Evolutionary conservation across 768 basidiomycete species (phyloP), one percentile per base, ranked within the genome.

Genomic region (Chlorophyllum brunneum): DNA sequence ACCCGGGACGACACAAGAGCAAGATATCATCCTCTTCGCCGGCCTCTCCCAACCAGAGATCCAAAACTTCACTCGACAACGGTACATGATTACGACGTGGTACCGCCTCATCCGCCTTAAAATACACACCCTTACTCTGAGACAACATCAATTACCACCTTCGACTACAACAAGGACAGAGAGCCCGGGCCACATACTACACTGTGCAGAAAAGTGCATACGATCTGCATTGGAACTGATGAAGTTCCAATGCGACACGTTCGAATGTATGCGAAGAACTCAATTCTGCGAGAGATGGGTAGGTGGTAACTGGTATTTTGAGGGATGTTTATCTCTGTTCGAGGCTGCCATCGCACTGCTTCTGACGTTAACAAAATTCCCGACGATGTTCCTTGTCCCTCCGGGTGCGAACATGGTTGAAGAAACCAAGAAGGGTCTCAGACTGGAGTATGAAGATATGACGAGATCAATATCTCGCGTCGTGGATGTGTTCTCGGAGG

Each of bases 301-400:
- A 26, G 51, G 51, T 4, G 42, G 34, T 6, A 52, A 52, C 53
- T 76, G 73, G 72, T 67, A 67, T 48, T 76, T 75, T 55, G 69
- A 69, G 54, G 74, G 72, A 4, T 75, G 71, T 54, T 70, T 72
- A 59, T 70, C 72, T 6, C 64, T 77, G 9, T 74, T 77, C 55
- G 77, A 79, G 59, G 75, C 73, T 24, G 68, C 73, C 13, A 70
- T 80, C 48, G 72, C 73, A 51, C 69, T 79, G 18, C 64, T 73
- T 30, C 72, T 73, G 20, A 71, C 69, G 10, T 58, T 75, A 46
- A 63, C 73, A 13, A 72, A 72, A 47, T 64, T 65, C 37, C 70
- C 72, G 36, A 29, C 42, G 11, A 36, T 18, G 5, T 52, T 52
- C 18, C 20, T 52, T 10, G 33, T 37, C 10, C 43, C 31, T 20